A percentile compares a stretch with the other conserved stretches of the same genome.
phyloP scores from a whole-genome alignment of 2,329 filamentous ascomycete genomes.

The Aspergillus aculeatus region DNA sequence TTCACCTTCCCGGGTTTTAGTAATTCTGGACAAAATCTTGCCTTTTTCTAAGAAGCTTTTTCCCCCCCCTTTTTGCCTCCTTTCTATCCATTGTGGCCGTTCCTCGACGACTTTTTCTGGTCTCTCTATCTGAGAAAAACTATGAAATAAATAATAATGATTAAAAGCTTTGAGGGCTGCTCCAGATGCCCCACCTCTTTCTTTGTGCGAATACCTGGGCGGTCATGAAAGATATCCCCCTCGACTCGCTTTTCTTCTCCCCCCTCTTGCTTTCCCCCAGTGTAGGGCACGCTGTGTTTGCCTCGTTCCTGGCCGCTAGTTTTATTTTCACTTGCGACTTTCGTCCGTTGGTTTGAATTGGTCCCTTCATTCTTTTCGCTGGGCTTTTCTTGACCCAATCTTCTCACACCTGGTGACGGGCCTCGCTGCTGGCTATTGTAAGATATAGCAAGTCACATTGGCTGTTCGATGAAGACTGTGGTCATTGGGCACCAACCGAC shows the following conservation, averaged over 20 bases:
- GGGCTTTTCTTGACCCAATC: background rate
- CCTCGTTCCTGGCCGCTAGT: slow-evolving; percentile 13
- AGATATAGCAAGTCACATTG: slow-evolving; percentile 12
- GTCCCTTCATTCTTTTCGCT: background rate
- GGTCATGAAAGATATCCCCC: slow-evolving; percentile 18
- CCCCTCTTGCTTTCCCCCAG: slow-evolving; percentile 10
- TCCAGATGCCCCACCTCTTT: slow-evolving; percentile 34
- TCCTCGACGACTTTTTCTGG: slow-evolving; percentile 2
- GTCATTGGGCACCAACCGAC: slow-evolving; percentile 27
- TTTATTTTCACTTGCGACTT: slow-evolving; percentile 14
- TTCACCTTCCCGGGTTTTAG: background rate
- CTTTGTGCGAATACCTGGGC: slow-evolving; percentile 29
- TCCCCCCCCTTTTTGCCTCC: slow-evolving; percentile 2
- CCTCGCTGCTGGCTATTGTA: slow-evolving; percentile 9
- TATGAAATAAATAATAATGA: slow-evolving; percentile 10
- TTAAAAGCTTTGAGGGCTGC: slow-evolving; percentile 10
- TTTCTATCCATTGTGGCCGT: slow-evolving; percentile 10
- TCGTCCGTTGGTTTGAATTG: slow-evolving; percentile 8
- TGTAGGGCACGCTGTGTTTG: slow-evolving; percentile 14
- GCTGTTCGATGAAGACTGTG: slow-evolving; percentile 18
- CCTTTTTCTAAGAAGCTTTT: slow-evolving; percentile 2
- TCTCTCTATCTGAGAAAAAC: slow-evolving; percentile 7
- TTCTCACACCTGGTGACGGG: background rate
- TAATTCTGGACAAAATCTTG: too few species aligned
- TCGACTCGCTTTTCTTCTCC: slow-evolving; percentile 18